phyloP scores from a whole-genome alignment of 140 eudicot species.

The Ambrosia hybrid region DNA sequence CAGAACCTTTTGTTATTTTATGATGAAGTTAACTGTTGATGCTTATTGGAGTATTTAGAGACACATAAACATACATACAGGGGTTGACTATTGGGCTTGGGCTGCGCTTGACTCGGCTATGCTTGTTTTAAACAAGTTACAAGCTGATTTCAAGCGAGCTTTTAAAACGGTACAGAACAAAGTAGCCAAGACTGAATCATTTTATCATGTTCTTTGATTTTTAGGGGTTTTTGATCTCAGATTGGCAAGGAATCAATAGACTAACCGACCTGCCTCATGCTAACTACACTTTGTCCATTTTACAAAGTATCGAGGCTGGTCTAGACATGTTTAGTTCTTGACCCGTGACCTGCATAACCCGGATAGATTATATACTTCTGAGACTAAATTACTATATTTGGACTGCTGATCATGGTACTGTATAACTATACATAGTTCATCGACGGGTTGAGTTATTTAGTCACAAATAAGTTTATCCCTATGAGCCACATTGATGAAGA shows the following conservation, averaged over 20 bases:
- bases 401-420: conserved; percentile 66
- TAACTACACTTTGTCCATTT: conserved; percentile 55
- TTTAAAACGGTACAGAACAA: not conserved
- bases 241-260: conserved; percentile 70
- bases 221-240: conserved; percentile 77
- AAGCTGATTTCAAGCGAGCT: too few species aligned
- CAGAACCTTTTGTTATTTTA: too few species aligned
- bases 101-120: too few species aligned
- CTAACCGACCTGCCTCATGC: conserved; percentile 53
- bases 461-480: too few species aligned
- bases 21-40: too few species aligned
- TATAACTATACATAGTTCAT: conserved; percentile 55
- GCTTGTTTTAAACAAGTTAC: too few species aligned
- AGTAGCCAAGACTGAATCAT: not conserved
- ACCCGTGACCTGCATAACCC: not conserved
- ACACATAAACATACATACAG: too few species aligned
- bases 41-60: too few species aligned
- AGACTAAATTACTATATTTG: not conserved
- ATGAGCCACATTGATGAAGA: too few species aligned
- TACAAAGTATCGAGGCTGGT: conserved; percentile 48
- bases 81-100: too few species aligned
- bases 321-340: conserved; percentile 65
- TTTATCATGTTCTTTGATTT: not conserved
- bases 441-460: conserved; percentile 36
- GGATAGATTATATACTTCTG: not conserved